Percentiles rank a stretch among this genome's conserved stretches.
phyloP scores from a whole-genome alignment of 2,329 filamentous ascomycete species.

The Scorias spongiosa region DNA sequence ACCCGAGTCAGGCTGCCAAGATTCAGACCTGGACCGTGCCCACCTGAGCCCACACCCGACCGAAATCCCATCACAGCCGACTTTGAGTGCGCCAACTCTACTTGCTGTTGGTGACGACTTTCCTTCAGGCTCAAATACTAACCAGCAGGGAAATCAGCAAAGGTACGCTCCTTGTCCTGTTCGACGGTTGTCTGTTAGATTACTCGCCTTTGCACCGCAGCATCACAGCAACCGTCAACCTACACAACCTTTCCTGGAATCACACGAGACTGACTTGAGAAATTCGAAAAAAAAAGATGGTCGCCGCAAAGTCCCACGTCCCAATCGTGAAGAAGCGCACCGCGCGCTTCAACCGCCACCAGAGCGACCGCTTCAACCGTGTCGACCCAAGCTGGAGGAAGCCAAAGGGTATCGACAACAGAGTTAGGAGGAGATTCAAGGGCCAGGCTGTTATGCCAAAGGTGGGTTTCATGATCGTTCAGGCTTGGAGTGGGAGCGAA shows the following conservation, averaged over 20 bases:
- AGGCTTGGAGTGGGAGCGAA: not conserved
- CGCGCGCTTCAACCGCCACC: slow-evolving; percentile 92
- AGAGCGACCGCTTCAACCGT: slow-evolving; percentile 93
- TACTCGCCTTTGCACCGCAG: too few relatives aligned
- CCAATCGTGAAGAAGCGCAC: slow-evolving; percentile 99
- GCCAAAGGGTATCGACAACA: slow-evolving; percentile 99
- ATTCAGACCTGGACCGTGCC: not conserved
- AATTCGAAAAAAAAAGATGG: slow-evolving; percentile 50
- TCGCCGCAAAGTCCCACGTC: slow-evolving; percentile 97
- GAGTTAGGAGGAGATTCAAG: slow-evolving; percentile 93
- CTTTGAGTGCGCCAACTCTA: not conserved
- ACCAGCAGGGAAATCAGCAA: not conserved
- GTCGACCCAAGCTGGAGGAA: slow-evolving; percentile 90
- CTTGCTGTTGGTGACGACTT: not conserved
- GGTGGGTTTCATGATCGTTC: slow-evolving; percentile 43
- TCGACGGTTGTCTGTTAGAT: too few relatives aligned
- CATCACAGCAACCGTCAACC: too few relatives aligned
- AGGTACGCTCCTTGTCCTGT: not conserved
- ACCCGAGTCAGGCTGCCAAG: not conserved
- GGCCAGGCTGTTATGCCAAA: slow-evolving; percentile 94
- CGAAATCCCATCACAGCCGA: not conserved
- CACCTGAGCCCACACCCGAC: not conserved
- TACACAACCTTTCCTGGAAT: too few relatives aligned
- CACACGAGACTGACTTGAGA: too few relatives aligned
- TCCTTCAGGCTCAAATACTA: not conserved